Evolutionary conservation across 2,329 filamentous ascomycete species (phyloP).

Genomic region (Aspergillus puulaauensis): DNA sequence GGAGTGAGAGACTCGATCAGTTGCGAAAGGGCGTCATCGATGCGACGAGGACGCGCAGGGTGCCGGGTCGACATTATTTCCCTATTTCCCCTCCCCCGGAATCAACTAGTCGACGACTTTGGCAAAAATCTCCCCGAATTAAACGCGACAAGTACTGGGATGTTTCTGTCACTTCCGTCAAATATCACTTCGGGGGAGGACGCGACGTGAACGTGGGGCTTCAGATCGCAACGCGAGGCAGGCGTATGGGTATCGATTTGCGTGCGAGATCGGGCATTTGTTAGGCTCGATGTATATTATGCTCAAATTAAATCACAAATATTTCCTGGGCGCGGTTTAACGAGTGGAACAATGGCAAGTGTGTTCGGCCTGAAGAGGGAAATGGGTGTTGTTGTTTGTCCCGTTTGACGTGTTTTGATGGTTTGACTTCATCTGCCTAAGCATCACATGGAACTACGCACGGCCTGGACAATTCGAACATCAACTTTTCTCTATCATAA

Average conservation of each 20-base stretch:
- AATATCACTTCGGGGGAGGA: background rate
- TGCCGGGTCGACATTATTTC: slow-evolving; percentile 33
- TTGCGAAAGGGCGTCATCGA: slow-evolving; percentile 45
- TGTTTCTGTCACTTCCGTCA: background rate
- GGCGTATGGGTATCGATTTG: background rate
- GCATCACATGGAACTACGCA: background rate
- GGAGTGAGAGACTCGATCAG: slow-evolving; percentile 44
- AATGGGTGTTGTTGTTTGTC: slow-evolving; percentile 24
- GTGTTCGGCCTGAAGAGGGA: slow-evolving; percentile 8
- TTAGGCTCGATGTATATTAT: background rate
- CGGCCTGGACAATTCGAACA: too few relatives aligned
- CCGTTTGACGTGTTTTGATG: slow-evolving; percentile 22
- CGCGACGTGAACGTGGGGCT: background rate
- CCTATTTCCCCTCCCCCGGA: slow-evolving; percentile 17
- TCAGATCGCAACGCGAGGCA: background rate
- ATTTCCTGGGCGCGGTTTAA: background rate
- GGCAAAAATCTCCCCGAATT: background rate
- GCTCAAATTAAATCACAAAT: background rate
- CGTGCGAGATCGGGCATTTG: background rate
- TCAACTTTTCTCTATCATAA: background rate
- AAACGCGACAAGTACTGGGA: background rate
- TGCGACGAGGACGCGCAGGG: slow-evolving; percentile 38
- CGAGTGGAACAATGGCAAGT: background rate
- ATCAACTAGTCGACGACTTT: background rate
- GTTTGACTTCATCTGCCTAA: slow-evolving; percentile 16